A percentile compares a stretch with the other conserved stretches of the same genome.
phyloP scores from a whole-genome alignment of 1,284 basidiomycete genomes.

The Tilletiopsis washingtonensis region DNA sequence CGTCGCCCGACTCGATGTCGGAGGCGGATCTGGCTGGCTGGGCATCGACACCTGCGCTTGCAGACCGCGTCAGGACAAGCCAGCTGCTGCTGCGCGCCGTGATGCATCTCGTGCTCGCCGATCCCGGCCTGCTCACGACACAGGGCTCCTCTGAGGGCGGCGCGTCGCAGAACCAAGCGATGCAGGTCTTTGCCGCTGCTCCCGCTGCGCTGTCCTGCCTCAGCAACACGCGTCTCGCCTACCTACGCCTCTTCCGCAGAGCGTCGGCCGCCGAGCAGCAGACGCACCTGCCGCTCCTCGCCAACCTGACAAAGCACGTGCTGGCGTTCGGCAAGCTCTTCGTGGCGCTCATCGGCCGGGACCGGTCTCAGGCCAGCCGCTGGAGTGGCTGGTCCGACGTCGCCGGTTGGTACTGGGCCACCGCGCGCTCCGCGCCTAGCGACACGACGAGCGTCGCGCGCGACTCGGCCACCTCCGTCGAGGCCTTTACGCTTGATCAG shows the following conservation, averaged over 20 bases:
- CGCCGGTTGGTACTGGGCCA: constrained; percentile 40
- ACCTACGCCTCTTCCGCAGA: constrained; percentile 17
- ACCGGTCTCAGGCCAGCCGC: constrained; percentile 34
- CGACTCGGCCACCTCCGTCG: constrained; percentile 13
- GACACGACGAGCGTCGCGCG: constrained; percentile 3
- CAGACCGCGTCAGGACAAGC: constrained; percentile 36
- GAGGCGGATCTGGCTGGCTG: constrained; percentile 16
- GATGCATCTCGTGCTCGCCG: constrained; percentile 31
- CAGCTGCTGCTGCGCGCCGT: constrained; percentile 40
- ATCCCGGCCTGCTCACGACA: constrained; percentile 34
- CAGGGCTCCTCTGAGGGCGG: constrained; percentile 16
- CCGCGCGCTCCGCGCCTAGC: constrained; percentile 5
- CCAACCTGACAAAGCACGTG: constrained; percentile 37
- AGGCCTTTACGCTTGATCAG: constrained; percentile 9
- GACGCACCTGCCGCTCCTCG: background rate
- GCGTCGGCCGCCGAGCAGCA: background rate
- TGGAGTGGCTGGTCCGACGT: constrained; percentile 45
- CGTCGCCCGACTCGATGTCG: constrained; percentile 2
- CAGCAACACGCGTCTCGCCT: constrained; percentile 21
- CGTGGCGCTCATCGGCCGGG: constrained; percentile 30
- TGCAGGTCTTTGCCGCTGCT: constrained; percentile 36
- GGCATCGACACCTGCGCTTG: constrained; percentile 20
- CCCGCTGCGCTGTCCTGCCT: constrained; percentile 27
- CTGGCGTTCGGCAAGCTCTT: constrained; percentile 42
- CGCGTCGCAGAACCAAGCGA: constrained; percentile 27